A percentile compares a stretch with the other conserved stretches of the same genome.
Evolutionary conservation across 2,329 filamentous ascomycete genomes (phyloP).

Genomic region (Calonectria naviculata): DNA sequence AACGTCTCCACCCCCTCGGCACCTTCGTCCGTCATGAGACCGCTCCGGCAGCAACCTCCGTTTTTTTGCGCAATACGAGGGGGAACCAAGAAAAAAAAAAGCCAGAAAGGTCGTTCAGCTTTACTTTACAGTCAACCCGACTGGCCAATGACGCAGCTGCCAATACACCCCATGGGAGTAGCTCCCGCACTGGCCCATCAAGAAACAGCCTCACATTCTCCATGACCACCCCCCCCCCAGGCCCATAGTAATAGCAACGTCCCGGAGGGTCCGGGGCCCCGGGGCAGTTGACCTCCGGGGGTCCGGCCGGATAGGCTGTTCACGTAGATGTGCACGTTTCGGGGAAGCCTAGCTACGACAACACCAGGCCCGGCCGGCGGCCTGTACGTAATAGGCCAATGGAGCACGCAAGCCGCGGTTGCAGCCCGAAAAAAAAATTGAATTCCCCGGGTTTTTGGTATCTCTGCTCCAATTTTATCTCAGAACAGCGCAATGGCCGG

Average conservation of each 20-base stretch:
- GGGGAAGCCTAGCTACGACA: not conserved
- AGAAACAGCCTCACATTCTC: not conserved
- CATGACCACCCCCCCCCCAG: not conserved
- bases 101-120: not conserved
- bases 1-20: conserved; percentile 14
- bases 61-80: not conserved
- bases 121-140: not conserved
- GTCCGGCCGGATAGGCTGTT: conserved; percentile 11
- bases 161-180: conserved; percentile 2
- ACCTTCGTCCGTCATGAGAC: conserved; percentile 10
- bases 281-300: conserved; percentile 28
- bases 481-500: not conserved
- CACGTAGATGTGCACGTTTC: not conserved
- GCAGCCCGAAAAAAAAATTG: not conserved
- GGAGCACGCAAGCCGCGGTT: not conserved
- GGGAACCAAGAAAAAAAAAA: not conserved
- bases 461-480: not conserved
- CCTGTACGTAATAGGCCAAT: not conserved
- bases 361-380: not conserved
- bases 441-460: not conserved
- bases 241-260: not conserved
- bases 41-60: not conserved
- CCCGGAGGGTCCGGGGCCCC: conserved; percentile 14
- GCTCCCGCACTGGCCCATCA: not conserved
- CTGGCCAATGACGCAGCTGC: not conserved